These are phyloP conservation scores for Paxillus rubicundulus DNA, from an alignment of 768 basidiomycete genomes.

Conservation along the genomic window DNA sequence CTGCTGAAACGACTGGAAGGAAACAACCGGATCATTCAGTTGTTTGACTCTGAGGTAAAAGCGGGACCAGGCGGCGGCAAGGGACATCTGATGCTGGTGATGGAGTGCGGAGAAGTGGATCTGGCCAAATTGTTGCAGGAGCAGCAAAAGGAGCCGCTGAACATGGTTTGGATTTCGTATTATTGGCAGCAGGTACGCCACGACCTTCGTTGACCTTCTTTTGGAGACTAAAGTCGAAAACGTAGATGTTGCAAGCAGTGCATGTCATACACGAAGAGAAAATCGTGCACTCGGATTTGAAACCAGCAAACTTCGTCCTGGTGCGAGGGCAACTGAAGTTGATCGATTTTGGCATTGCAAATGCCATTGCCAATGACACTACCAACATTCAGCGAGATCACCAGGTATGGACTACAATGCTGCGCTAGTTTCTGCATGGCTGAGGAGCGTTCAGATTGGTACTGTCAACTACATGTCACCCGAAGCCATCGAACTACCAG, in stretches of 20 bases:
- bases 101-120: constrained; percentile 97
- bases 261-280: constrained; percentile 97
- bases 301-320: constrained; percentile 97
- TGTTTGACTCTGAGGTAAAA: constrained; percentile 89
- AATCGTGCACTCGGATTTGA: constrained; percentile 97
- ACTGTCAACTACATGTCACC: constrained; percentile 99
- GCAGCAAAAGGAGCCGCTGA: constrained; percentile 77
- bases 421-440: not conserved
- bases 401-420: constrained; percentile 51
- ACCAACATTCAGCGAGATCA: constrained; percentile 97
- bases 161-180: constrained; percentile 92
- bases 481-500: constrained; percentile 88
- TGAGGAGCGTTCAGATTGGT: constrained; percentile 61
- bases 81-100: constrained; percentile 78
- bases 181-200: constrained; percentile 91
- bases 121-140: constrained; percentile 80
- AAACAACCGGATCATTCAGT: constrained; percentile 85
- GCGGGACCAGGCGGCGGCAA: constrained; percentile 60
- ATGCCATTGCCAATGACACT: constrained; percentile 97
- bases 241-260: constrained; percentile 96
- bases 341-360: constrained; percentile 99
- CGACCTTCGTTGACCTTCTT: not conserved
- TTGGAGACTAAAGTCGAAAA: not conserved
- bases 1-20: constrained; percentile 92
- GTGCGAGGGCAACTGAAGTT: constrained; percentile 94